Base-by-base conservation (phyloP, 768 basidiomycete species). In the Phaeotremella fagi region DNA sequence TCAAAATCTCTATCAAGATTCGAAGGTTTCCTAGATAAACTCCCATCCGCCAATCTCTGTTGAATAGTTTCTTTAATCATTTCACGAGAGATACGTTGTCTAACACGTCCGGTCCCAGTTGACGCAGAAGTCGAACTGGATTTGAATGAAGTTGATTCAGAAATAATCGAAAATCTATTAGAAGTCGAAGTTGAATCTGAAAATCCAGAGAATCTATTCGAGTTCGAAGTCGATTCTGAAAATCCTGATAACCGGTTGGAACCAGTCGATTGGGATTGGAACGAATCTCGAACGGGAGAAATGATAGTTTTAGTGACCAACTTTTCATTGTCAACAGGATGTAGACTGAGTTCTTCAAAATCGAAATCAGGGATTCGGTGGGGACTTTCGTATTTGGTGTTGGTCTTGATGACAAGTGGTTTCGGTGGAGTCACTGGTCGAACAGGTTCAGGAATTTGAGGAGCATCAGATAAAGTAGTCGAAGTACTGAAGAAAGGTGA, bases 31-130 rank as follows among this genome's bases (percentile, higher is more conserved):
- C 64, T 45, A 4, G 62, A 58, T 16, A 68, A 41, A 35, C 54
- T 60, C 4, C 66, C 68, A 22, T 65, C 67, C 3, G 71, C 66
- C 37, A 68, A 61, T 20, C 66, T 53, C 43, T 65, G 63, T 33
- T 74, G 60, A 28, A 74, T 63, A 20, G 63, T 69, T 35, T 71
- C 66, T 3, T 66, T 45, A 45, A 74, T 74, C 63, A 70, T 63
- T 38, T 74, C 73, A 29, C 69, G 56, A 3, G 66, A 69, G 45
- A 74, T 74, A 24, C 73, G 44, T 48, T 71, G 73, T 36, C 73
- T 48, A n/a, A 74, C 64, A 20, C 53, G 42, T n/a, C 63, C 54
- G 24, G 55, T 69, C 0, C 59, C 61, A 4, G 60, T 26, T 48
- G 16, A 41, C 49, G 23, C 42, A 53, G 27, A 58, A 50, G 16